Evolutionary conservation across 805 yeast genomes (phyloP).

Genomic region (Hanseniaspora vineae): DNA sequence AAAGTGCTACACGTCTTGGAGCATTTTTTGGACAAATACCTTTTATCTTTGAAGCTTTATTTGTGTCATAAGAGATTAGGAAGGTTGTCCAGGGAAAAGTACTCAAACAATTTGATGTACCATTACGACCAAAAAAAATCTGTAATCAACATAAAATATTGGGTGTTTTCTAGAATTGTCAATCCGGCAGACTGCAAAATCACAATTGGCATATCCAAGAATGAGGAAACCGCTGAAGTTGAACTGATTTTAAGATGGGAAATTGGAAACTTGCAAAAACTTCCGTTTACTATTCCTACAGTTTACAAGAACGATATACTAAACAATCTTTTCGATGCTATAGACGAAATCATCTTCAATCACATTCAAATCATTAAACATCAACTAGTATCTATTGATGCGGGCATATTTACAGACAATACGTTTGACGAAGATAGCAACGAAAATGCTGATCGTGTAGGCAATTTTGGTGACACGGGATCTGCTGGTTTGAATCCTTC

Average conservation of each 20-base stretch:
- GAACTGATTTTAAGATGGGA: slow-evolving; percentile 21
- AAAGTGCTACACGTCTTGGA: slow-evolving; percentile 19
- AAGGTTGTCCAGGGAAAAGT: slow-evolving; percentile 11
- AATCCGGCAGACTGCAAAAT: slow-evolving; percentile 13
- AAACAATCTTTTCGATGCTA: slow-evolving; percentile 18
- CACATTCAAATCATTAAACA: slow-evolving; percentile 22
- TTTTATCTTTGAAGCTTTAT: slow-evolving; percentile 21
- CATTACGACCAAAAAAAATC: slow-evolving; percentile 22
- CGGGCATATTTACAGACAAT: slow-evolving; percentile 19
- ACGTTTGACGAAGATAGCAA: slow-evolving; percentile 8
- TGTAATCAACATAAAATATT: slow-evolving; percentile 20
- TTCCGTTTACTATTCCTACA: slow-evolving; percentile 11
- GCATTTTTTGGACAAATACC: slow-evolving; percentile 22
- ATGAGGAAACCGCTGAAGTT: slow-evolving; percentile 7
- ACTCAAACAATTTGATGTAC: slow-evolving; percentile 18
- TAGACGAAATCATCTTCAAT: slow-evolving; percentile 24
- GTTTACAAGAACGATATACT: slow-evolving; percentile 13
- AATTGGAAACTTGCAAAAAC: slow-evolving; percentile 7
- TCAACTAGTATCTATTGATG: slow-evolving; percentile 12
- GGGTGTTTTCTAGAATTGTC: slow-evolving; percentile 14
- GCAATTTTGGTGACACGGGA: no score
- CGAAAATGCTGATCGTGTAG: background rate
- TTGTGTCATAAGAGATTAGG: slow-evolving; percentile 20
- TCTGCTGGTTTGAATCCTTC: background rate
- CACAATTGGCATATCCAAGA: slow-evolving; percentile 18